Percentiles rank a stretch among this genome's conserved stretches.
phyloP scores from a whole-genome alignment of 768 basidiomycete genomes.

The Hebeloma cylindrosporum region DNA sequence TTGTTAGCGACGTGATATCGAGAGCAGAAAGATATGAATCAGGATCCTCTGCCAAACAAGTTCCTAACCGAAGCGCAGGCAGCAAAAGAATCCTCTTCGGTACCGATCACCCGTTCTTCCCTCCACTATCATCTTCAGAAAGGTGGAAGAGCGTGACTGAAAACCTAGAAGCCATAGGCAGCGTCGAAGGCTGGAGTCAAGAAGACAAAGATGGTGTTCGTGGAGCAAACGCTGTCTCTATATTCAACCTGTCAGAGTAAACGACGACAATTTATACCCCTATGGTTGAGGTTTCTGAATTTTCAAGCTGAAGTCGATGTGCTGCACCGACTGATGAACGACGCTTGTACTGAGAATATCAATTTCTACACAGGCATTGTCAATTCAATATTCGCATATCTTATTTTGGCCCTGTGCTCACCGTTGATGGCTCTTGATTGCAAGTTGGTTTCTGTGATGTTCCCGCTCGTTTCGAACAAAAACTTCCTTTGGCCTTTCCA shows the following conservation, averaged over 20 bases:
- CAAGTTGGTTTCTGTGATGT: conserved; percentile 87
- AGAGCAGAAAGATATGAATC: conserved; percentile 53
- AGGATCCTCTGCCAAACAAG: conserved; percentile 29
- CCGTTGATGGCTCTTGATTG: conserved; percentile 80
- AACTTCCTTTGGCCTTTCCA: conserved; percentile 85
- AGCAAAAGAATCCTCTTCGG: conserved; percentile 73
- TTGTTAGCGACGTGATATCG: conserved; percentile 69
- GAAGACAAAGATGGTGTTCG: conserved; percentile 63
- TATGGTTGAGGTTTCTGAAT: conserved; percentile 63
- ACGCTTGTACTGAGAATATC: conserved; percentile 92
- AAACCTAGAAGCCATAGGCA: conserved; percentile 77
- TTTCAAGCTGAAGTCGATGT: conserved; percentile 97
- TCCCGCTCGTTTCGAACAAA: conserved; percentile 91
- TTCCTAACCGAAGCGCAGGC: conserved; percentile 43
- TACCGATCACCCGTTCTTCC: conserved; percentile 91
- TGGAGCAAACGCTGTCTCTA: conserved; percentile 68
- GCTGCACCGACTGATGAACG: conserved; percentile 89
- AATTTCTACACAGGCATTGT: too few relatives aligned
- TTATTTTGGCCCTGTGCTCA: conserved; percentile 33
- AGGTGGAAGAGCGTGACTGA: conserved; percentile 87
- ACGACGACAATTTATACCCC: conserved; percentile 6
- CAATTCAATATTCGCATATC: too few relatives aligned
- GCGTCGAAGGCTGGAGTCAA: conserved; percentile 59
- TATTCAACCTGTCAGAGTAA: conserved; percentile 55
- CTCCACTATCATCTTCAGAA: conserved; percentile 63